phyloP scores from a whole-genome alignment of 352 stramenopile genomes.

The Elongisporangium prolatum region DNA sequence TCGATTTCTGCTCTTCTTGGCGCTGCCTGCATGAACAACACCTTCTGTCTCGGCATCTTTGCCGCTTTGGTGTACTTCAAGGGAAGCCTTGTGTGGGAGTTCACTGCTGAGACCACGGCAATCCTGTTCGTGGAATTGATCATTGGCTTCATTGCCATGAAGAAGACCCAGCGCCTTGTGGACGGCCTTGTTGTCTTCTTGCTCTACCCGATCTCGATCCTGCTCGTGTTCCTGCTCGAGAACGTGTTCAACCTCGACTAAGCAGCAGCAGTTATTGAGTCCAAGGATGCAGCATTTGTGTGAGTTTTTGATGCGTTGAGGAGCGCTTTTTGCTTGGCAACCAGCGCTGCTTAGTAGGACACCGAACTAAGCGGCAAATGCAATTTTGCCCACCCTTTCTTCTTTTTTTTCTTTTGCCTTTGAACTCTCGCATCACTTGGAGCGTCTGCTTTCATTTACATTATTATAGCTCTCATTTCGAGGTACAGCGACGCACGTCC shows the following conservation, averaged over 20 bases:
- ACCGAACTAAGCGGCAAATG: neutral
- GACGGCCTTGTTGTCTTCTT: slow-evolving; percentile 79
- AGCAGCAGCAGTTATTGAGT: slow-evolving; percentile 5
- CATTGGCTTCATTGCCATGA: slow-evolving; percentile 80
- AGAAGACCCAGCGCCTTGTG: slow-evolving; percentile 84
- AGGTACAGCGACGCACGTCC: neutral
- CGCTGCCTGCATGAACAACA: slow-evolving; percentile 99
- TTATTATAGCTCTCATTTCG: neutral
- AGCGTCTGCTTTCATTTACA: neutral
- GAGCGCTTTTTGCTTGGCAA: neutral
- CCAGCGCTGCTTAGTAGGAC: neutral
- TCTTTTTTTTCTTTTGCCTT: neutral
- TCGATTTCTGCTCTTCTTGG: slow-evolving; percentile 92
- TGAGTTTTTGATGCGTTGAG: neutral
- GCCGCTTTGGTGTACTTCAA: slow-evolving; percentile 96
- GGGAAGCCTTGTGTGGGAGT: slow-evolving; percentile 93
- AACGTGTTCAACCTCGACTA: slow-evolving; percentile 90
- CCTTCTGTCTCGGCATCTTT: slow-evolving; percentile 98
- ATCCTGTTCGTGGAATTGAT: slow-evolving; percentile 95
- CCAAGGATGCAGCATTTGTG: neutral
- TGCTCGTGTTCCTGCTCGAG: slow-evolving; percentile 91
- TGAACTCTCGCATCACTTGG: neutral
- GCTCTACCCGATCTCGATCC: slow-evolving; percentile 93
- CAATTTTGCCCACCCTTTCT: neutral
- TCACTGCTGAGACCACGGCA: slow-evolving; percentile 95